Conservation (phyloP, 495 filamentous ascomycete species). For the Astrothelium subdiscretum region DNA sequence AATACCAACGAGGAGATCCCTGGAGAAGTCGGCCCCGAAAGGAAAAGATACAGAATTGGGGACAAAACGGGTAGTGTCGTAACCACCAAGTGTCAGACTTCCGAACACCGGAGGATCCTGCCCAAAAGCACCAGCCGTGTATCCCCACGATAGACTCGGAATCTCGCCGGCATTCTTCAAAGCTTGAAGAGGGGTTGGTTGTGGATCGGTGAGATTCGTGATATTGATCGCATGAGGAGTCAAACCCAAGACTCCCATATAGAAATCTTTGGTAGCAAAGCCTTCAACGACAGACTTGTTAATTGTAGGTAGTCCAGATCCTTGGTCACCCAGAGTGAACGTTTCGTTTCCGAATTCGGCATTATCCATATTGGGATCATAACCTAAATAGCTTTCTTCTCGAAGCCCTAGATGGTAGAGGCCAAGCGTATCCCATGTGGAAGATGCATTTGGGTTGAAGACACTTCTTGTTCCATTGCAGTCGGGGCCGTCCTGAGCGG, state of each 20-base stretch:
- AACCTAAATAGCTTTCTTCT: slow-evolving; percentile 2
- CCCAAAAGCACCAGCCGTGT: slow-evolving; percentile 26
- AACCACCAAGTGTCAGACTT: slow-evolving; percentile 10
- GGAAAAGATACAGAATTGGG: slow-evolving; percentile 1
- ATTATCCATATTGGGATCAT: slow-evolving; percentile 2
- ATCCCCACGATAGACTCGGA: slow-evolving; percentile 21
- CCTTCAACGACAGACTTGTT: slow-evolving; percentile 20
- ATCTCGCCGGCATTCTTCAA: slow-evolving; percentile 17
- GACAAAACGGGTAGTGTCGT: slow-evolving; percentile 4
- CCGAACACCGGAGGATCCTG: slow-evolving; percentile 3
- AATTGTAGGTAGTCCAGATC: slow-evolving; percentile 10
- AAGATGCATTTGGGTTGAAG: slow-evolving; percentile 19
- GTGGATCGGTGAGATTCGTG: slow-evolving; percentile 14
- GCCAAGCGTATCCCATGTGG: slow-evolving; percentile 16
- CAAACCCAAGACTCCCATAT: slow-evolving; percentile 24
- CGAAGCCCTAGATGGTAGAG: slow-evolving; percentile 14
- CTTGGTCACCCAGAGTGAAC: slow-evolving; percentile 19
- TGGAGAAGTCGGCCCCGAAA: neutral
- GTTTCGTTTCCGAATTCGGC: slow-evolving; percentile 25
- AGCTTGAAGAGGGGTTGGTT: slow-evolving; percentile 20
- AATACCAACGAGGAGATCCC: neutral
- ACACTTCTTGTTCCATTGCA: slow-evolving; percentile 21
- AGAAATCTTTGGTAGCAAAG: slow-evolving; percentile 25
- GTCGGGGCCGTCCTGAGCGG: slow-evolving; percentile 10
- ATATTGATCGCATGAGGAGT: slow-evolving; percentile 22